phyloP scores from a whole-genome alignment of 345 rosid species.

The Eutrema japonicum region DNA sequence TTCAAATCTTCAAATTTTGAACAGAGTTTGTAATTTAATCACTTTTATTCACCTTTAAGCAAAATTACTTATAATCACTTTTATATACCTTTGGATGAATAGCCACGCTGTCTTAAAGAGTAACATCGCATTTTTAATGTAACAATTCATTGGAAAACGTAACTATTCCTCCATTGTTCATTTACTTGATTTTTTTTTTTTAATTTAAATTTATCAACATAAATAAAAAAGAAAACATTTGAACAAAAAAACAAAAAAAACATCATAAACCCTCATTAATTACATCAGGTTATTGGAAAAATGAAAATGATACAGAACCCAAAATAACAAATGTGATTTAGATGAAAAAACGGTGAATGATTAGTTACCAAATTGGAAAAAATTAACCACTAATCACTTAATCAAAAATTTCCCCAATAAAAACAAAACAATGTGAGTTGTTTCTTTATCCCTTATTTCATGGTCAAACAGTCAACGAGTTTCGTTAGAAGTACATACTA shows the following conservation, averaged over 20 bases:
- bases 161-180: conserved; percentile 5
- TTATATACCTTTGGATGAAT: conserved; percentile 27
- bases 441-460: not conserved
- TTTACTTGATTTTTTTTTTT: not conserved
- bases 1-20: conserved; percentile 38
- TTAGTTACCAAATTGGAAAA: conserved; percentile 13
- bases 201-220: not conserved
- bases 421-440: not conserved
- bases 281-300: conserved; percentile 19
- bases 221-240: conserved; percentile 19
- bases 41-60: conserved; percentile 6
- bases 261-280: conserved; percentile 22
- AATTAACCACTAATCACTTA: conserved; percentile 12
- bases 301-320: conserved; percentile 19
- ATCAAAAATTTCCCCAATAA: not conserved
- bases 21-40: conserved; percentile 11
- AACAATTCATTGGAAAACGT: conserved; percentile 25
- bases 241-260: not conserved
- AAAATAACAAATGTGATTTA: conserved; percentile 21
- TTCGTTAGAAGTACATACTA: not conserved
- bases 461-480: conserved; percentile 43
- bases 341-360: conserved; percentile 23
- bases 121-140: conserved; percentile 5
- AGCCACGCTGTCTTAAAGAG: conserved; percentile 30
- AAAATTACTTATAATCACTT: conserved; percentile 4